Base-by-base conservation (phyloP, 192 early-diverging fungal genomes). In the Podila clonocystis region DNA sequence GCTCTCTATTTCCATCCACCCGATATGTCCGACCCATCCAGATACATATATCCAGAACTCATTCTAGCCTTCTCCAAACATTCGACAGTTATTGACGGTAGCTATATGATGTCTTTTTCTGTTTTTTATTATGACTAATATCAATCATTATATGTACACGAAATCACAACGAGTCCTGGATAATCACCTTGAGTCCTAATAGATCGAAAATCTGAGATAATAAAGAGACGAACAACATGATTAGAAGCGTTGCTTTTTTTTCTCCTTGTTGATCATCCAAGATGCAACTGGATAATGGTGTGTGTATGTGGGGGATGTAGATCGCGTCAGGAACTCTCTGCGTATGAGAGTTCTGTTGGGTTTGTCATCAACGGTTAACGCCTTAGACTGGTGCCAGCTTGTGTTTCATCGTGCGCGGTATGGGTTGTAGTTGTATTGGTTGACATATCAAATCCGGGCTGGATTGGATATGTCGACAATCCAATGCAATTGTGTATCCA, bases 331-430 rank as follows among this genome's bases (percentile, higher is more conserved):
- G 72, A 74, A 74, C 65, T 55, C 17, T 74, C 65, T 74, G 72
- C 72, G 72, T 74, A 74, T 74, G 64, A 67, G 45, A 67, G 59
- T 62, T 74, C 72, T 74, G 72, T 67, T 74, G 26, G 33, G 45
- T 59, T 74, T 74, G 65, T 74, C 72, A 74, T 74, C 72, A 74
- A 64, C 65, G 72, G 72, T 74, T 74, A 74, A 67, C 65, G 72
- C 72, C 72, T 74, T 24, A 67, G 72, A 74, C 72, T 74, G 72
- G 72, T 74, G 72, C 72, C 72, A 74, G 72, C 72, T 74, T 74
- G 72, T 66, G 72, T 74, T 67, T 74, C 72, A 74, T 74, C 72
- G 50, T 67, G 72, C 72, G 72, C 72, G 72, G 26, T 55, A 17
- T 55, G 26, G 17, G 11, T 55, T 55, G 20, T 5, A 26, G n/a